Conservation (phyloP, 1,139 yeast genomes). For the Scheffersomyces cryptocercus region DNA sequence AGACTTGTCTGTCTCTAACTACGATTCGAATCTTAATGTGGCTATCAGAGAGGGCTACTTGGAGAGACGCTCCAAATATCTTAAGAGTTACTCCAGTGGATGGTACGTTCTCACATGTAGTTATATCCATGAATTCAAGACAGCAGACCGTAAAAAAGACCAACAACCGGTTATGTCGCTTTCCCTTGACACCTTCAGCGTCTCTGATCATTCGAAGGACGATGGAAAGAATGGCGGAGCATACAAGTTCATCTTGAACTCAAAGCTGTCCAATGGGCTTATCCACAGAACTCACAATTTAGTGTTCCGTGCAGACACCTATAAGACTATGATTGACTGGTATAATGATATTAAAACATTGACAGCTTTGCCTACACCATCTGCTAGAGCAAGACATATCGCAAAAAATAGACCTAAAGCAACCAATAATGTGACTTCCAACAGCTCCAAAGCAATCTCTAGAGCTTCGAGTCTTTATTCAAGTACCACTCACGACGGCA, state of each 20-base stretch:
- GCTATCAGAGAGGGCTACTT: conserved; percentile 78
- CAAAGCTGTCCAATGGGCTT: conserved; percentile 66
- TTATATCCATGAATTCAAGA: conserved; percentile 86
- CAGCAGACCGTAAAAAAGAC: conserved; percentile 79
- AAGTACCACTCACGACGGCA: conserved; percentile 20
- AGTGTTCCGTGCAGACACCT: conserved; percentile 86
- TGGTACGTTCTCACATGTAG: conserved; percentile 91
- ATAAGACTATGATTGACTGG: conserved; percentile 82
- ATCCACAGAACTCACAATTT: conserved; percentile 83
- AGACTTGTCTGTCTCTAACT: conserved; percentile 66
- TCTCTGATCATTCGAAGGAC: conserved; percentile 78
- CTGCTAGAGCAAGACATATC: conserved; percentile 41
- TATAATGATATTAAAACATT: conserved; percentile 70
- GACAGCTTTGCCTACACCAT: conserved; percentile 58
- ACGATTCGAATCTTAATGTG: conserved; percentile 66
- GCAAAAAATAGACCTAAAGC: conserved; percentile 16
- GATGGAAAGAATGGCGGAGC: conserved; percentile 59
- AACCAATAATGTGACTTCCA: conserved; percentile 2
- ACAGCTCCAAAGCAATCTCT: conserved; percentile 20
- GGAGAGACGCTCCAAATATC: conserved; percentile 87
- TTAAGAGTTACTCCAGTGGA: conserved; percentile 85
- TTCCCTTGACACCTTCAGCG: conserved; percentile 75
- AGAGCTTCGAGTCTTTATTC: conserved; percentile 33
- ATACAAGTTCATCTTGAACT: conserved; percentile 78
- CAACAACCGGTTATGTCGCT: conserved; percentile 87